These are phyloP conservation scores for Rhinocladiella similis DNA, from an alignment of 2,329 filamentous ascomycete genomes.

Conservation along the genomic window DNA sequence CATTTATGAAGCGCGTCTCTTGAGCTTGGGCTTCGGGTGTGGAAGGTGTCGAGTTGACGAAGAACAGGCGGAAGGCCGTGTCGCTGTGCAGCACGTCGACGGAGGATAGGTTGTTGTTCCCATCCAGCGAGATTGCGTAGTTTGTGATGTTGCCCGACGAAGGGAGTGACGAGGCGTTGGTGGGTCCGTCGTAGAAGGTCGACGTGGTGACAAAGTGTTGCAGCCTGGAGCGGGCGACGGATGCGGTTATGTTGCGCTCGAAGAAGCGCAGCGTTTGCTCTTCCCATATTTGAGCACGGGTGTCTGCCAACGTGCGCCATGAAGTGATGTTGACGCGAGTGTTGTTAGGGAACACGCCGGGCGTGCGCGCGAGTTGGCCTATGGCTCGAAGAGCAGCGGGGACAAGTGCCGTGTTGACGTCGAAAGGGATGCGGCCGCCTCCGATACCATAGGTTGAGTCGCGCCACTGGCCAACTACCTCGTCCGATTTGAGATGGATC, in stretches of 20 bases:
- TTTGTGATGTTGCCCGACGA: conserved; percentile 46
- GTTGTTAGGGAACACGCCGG: conserved; percentile 53
- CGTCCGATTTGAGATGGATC: conserved; percentile 55
- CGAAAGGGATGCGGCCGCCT: conserved; percentile 63
- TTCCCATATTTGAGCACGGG: conserved; percentile 63
- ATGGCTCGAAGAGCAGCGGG: conserved; percentile 63
- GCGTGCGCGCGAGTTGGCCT: conserved; percentile 47
- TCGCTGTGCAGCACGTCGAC: conserved; percentile 65
- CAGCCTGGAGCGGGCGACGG: conserved; percentile 50
- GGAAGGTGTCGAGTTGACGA: conserved; percentile 56
- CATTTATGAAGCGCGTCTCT: conserved; percentile 57
- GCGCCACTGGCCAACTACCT: conserved; percentile 63
- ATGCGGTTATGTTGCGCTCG: conserved; percentile 45
- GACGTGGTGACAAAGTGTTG: conserved; percentile 48
- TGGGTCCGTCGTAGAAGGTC: conserved; percentile 46
- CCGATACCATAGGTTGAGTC: conserved; percentile 62
- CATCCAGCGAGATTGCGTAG: conserved; percentile 59
- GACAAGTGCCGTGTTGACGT: conserved; percentile 64
- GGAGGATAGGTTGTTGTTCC: conserved; percentile 48
- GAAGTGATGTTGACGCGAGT: conserved; percentile 16
- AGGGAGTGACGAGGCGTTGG: conserved; percentile 44
- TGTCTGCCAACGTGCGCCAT: conserved; percentile 39
- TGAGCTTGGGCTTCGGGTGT: conserved; percentile 50
- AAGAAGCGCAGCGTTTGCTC: conserved; percentile 62
- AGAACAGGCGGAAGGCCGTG: conserved; percentile 63